These are phyloP conservation scores for Ogataea pini DNA, from an alignment of 805 yeast genomes.

Conservation along the genomic window DNA sequence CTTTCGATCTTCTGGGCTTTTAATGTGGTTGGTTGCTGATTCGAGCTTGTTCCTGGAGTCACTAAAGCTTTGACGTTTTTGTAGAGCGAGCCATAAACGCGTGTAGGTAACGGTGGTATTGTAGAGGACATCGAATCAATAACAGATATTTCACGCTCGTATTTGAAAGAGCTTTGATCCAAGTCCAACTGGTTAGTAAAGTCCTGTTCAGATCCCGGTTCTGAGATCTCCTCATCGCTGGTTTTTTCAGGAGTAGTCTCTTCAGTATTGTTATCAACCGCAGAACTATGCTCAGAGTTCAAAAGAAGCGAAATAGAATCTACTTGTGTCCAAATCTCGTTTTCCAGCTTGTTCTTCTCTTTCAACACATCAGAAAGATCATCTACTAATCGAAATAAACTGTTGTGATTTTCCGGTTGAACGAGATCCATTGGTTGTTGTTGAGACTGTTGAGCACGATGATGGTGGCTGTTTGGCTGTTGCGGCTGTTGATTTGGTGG, in stretches of 20 bases:
- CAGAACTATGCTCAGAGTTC: conserved; percentile 9
- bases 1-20: conserved; percentile 7
- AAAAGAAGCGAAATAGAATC: conserved; percentile 19
- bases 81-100: conserved; percentile 1
- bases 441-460: conserved; percentile 6
- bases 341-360: conserved; percentile 26
- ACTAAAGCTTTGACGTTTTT: conserved; percentile 8
- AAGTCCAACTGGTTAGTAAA: neutral
- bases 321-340: conserved; percentile 30
- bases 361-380: conserved; percentile 21
- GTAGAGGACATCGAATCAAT: neutral
- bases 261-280: neutral
- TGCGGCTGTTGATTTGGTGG: conserved; percentile 8
- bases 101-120: neutral
- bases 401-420: conserved; percentile 23
- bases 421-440: conserved; percentile 13
- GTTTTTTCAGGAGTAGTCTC: neutral
- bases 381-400: conserved; percentile 25
- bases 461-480: conserved; percentile 8
- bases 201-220: neutral
- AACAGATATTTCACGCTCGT: conserved; percentile 3
- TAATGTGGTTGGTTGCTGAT: neutral
- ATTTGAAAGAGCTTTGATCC: conserved; percentile 16
- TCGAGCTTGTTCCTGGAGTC: neutral
- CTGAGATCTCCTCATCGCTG: neutral